Evolutionary conservation across 1,284 basidiomycete genomes (phyloP).

Genomic region (Sphaerobolus stellatus): DNA sequence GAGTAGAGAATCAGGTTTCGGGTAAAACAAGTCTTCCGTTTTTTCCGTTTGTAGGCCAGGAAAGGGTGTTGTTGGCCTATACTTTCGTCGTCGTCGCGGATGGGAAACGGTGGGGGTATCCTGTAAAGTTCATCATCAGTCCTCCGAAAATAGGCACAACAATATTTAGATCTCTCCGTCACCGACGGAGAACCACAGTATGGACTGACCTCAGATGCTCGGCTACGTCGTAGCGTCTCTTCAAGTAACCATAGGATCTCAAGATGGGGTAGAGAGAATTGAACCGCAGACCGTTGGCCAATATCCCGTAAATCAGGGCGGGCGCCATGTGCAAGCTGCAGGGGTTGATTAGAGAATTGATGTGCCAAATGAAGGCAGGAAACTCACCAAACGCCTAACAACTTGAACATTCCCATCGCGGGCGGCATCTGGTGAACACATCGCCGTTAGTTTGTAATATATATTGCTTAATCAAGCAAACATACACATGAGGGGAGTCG

Average conservation of each 20-base stretch:
- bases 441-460: slow-evolving; percentile 18
- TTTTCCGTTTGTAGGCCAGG: neutral
- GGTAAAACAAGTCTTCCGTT: neutral
- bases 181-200: neutral
- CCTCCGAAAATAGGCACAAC: neutral
- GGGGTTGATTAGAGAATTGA: slow-evolving; percentile 10
- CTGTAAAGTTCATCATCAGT: neutral
- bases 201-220: slow-evolving; percentile 49
- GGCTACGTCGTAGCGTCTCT: slow-evolving; percentile 58
- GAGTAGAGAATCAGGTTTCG: neutral
- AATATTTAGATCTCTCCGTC: neutral
- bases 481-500: slow-evolving; percentile 79
- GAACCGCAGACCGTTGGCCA: slow-evolving; percentile 65
- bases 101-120: neutral
- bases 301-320: slow-evolving; percentile 68
- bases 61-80: slow-evolving; percentile 2
- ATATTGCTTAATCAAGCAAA: slow-evolving; percentile 17
- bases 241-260: slow-evolving; percentile 68
- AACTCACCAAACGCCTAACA: slow-evolving; percentile 57
- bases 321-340: slow-evolving; percentile 62
- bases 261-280: slow-evolving; percentile 61
- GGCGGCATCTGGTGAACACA: slow-evolving; percentile 55
- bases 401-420: slow-evolving; percentile 67
- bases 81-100: slow-evolving; percentile 1
- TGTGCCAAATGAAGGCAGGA: slow-evolving; percentile 10